phyloP scores from a whole-genome alignment of 352 stramenopile genomes.

The Halophytophthora polymorphica region DNA sequence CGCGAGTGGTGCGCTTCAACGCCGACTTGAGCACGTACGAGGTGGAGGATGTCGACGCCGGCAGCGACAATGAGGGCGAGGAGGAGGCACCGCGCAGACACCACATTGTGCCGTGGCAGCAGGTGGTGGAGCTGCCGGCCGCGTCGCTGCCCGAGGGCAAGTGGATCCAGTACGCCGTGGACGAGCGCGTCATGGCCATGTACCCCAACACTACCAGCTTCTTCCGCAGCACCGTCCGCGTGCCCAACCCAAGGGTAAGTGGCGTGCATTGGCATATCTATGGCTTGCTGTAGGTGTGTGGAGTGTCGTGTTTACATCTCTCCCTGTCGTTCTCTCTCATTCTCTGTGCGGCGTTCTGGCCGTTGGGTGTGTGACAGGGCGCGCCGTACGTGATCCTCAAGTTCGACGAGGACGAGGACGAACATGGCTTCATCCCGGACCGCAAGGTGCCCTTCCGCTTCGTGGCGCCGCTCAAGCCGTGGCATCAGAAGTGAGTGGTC shows the following conservation, averaged over 20 bases:
- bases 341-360: slow-evolving; percentile 1
- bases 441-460: slow-evolving; percentile 93
- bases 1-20: slow-evolving; percentile 88
- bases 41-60: slow-evolving; percentile 92
- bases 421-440: slow-evolving; percentile 89
- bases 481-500: slow-evolving; percentile 40
- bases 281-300: background rate
- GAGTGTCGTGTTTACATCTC: background rate
- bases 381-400: slow-evolving; percentile 94
- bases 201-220: slow-evolving; percentile 98
- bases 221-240: slow-evolving; percentile 91
- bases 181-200: slow-evolving; percentile 95
- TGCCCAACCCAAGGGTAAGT: slow-evolving; percentile 83
- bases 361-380: slow-evolving; percentile 32
- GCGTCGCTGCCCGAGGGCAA: slow-evolving; percentile 47
- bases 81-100: slow-evolving; percentile 34
- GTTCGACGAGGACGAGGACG: slow-evolving; percentile 97
- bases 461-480: slow-evolving; percentile 83
- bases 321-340: slow-evolving; percentile 6
- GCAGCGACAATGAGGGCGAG: slow-evolving; percentile 79
- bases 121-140: slow-evolving; percentile 89
- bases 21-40: slow-evolving; percentile 91
- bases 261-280: background rate
- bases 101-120: slow-evolving; percentile 69
- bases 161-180: slow-evolving; percentile 87